Percentiles rank a stretch among this genome's conserved stretches.
Conservation (phyloP, 345 rosid species). For the Cardamine occulta region DNA sequence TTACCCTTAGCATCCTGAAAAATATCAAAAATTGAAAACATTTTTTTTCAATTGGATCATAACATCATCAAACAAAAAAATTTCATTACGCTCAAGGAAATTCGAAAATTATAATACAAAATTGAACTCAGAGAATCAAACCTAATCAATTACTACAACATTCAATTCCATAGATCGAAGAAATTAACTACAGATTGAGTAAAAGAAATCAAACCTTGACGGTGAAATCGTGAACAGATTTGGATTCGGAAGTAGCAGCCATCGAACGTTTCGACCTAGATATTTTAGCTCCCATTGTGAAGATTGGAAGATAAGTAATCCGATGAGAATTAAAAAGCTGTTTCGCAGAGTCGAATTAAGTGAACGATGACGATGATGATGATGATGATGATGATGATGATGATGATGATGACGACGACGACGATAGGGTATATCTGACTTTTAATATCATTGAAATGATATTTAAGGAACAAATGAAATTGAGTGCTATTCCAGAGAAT, state of each 20-base stretch:
- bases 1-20: constrained; percentile 82
- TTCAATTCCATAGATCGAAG: not conserved
- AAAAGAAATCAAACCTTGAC: constrained; percentile 61
- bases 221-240: constrained; percentile 74
- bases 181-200: too few species aligned
- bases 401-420: too few species aligned
- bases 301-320: constrained; percentile 25
- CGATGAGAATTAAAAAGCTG: constrained; percentile 37
- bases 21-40: not conserved
- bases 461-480: too few species aligned
- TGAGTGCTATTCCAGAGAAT: too few species aligned
- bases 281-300: constrained; percentile 28
- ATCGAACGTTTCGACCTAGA: constrained; percentile 54
- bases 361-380: constrained; percentile 2
- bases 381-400: constrained; percentile 39
- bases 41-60: not conserved
- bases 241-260: constrained; percentile 63
- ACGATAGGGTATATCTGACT: too few species aligned
- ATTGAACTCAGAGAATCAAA: too few species aligned
- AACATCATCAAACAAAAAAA: not conserved
- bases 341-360: constrained; percentile 29
- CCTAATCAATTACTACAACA: too few species aligned
- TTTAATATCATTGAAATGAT: too few species aligned
- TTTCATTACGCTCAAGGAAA: too few species aligned
- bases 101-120: too few species aligned